Percentiles rank a stretch among this genome's conserved stretches.
Evolutionary conservation across 805 yeast species (phyloP).

Genomic region (Nakazawaea wyomingensis): DNA sequence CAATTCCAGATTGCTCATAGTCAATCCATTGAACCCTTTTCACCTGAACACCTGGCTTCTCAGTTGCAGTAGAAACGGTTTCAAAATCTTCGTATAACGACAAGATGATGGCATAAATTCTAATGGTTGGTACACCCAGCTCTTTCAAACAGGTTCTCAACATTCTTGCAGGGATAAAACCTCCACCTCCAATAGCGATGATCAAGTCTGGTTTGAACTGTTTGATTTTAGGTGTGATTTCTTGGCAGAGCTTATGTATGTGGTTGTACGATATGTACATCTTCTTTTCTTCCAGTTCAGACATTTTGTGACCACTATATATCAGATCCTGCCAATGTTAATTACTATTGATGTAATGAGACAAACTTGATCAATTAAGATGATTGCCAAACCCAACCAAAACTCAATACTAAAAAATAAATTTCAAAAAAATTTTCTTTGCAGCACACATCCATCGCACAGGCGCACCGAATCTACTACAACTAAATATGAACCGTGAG

Average conservation of each 20-base stretch:
- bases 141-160: constrained; percentile 87
- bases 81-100: constrained; percentile 84
- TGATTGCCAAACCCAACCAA: too few species aligned
- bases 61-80: constrained; percentile 51
- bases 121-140: constrained; percentile 81
- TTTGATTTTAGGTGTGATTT: constrained; percentile 55
- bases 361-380: too few species aligned
- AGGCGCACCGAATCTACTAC: too few species aligned
- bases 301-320: background rate
- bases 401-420: too few species aligned
- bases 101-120: constrained; percentile 91
- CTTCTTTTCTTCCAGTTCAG: constrained; percentile 33
- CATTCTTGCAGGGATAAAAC: constrained; percentile 96
- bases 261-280: constrained; percentile 78
- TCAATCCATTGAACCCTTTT: constrained; percentile 83
- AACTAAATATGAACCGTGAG: too few species aligned
- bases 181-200: constrained; percentile 92
- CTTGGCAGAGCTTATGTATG: constrained; percentile 63
- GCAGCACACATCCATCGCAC: too few species aligned
- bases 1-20: constrained; percentile 56
- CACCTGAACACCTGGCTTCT: constrained; percentile 59
- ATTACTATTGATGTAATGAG: too few species aligned
- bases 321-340: background rate
- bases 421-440: too few species aligned
- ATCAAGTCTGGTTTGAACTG: constrained; percentile 80